These are phyloP conservation scores for Solanum chaucha DNA, from an alignment of 257 asterid species.

Conservation along the genomic window DNA sequence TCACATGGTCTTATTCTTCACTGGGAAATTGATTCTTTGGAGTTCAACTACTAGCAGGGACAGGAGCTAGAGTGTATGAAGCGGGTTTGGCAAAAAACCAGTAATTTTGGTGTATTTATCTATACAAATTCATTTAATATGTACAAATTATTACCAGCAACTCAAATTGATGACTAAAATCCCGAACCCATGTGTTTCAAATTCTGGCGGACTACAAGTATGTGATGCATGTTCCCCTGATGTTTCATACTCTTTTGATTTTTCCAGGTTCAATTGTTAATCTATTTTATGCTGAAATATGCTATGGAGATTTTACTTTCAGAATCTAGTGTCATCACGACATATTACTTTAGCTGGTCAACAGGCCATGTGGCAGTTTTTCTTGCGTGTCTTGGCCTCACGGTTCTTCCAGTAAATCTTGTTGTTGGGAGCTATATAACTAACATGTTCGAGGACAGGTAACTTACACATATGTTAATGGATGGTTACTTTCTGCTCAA, in stretches of 20 bases:
- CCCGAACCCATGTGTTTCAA: background rate
- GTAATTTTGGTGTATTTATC: background rate
- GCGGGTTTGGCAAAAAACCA: background rate
- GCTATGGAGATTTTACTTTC: conserved; percentile 95
- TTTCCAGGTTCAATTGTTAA: conserved; percentile 89
- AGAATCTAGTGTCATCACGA: conserved; percentile 87
- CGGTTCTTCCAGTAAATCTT: conserved; percentile 82
- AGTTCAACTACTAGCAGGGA: background rate
- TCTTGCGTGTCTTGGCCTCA: conserved; percentile 86
- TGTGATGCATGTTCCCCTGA: background rate
- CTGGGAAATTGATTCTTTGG: background rate
- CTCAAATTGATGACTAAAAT: background rate
- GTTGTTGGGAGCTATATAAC: conserved; percentile 84
- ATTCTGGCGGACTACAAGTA: background rate
- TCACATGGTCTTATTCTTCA: background rate
- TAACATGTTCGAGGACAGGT: conserved; percentile 98
- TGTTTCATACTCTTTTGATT: background rate
- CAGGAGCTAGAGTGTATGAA: background rate
- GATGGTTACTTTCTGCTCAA: background rate
- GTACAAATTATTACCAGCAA: background rate
- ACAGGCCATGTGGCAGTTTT: conserved; percentile 75
- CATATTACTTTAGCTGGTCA: conserved; percentile 81
- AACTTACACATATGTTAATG: conserved; percentile 1
- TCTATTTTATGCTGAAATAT: conserved; percentile 94
- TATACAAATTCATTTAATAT: background rate